Evolutionary conservation across 345 rosid genomes (phyloP).

Genomic region (Capsella bursapastoris): DNA sequence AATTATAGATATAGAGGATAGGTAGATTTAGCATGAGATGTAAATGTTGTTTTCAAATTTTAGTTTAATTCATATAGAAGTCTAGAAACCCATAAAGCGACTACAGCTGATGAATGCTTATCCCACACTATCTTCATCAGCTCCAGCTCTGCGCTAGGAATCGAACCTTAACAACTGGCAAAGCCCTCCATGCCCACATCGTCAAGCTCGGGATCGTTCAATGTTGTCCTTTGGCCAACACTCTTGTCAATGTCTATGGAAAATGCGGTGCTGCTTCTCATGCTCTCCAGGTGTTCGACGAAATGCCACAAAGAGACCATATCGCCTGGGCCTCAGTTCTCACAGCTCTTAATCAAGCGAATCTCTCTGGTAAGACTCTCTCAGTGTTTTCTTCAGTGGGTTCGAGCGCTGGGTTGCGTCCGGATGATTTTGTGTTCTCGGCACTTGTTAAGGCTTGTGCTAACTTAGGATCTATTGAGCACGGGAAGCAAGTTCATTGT

Average conservation of each 20-base stretch:
- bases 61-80: too few relatives aligned
- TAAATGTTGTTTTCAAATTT: too few relatives aligned
- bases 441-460: slow-evolving; percentile 70
- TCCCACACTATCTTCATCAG: slow-evolving; percentile 50
- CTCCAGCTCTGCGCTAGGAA: slow-evolving; percentile 52
- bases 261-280: slow-evolving; percentile 55
- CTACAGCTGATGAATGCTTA: slow-evolving; percentile 51
- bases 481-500: slow-evolving; percentile 73
- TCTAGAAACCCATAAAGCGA: not conserved
- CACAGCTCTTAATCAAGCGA: slow-evolving; percentile 60
- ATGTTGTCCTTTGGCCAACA: slow-evolving; percentile 49
- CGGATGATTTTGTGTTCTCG: slow-evolving; percentile 71
- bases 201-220: slow-evolving; percentile 54
- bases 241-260: slow-evolving; percentile 54
- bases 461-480: slow-evolving; percentile 52
- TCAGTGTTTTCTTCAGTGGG: slow-evolving; percentile 49
- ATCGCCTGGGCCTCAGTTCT: slow-evolving; percentile 77
- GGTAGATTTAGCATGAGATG: too few relatives aligned
- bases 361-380: slow-evolving; percentile 55
- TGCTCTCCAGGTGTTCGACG: slow-evolving; percentile 60
- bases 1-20: too few relatives aligned
- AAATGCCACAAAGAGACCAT: slow-evolving; percentile 66
- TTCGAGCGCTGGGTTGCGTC: slow-evolving; percentile 41
- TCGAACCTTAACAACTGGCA: slow-evolving; percentile 42
- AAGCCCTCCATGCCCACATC: slow-evolving; percentile 57